These are phyloP conservation scores for Aquanectria penicillioides DNA, from an alignment of 2,329 filamentous ascomycete genomes.

Conservation along the genomic window DNA sequence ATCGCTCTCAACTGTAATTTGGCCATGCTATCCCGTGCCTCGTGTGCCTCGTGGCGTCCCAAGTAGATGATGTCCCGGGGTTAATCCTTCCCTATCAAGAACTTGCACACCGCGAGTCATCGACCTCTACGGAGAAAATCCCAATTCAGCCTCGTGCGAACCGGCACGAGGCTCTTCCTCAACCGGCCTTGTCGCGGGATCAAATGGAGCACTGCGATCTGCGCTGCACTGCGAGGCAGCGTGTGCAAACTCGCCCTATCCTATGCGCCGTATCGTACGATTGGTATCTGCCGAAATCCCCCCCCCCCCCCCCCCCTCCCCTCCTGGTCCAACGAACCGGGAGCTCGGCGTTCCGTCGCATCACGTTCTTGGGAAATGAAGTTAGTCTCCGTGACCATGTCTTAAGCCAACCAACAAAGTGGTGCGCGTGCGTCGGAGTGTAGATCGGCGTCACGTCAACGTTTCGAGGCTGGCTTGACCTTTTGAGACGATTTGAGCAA, in stretches of 20 bases:
- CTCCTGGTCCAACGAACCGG: slow-evolving; percentile 17
- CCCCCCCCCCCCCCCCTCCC: slow-evolving; percentile 20
- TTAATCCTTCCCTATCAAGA: no score
- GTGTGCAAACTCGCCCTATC: slow-evolving; percentile 16
- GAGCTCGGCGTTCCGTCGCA: no score
- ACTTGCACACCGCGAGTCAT: no score
- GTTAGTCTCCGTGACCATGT: slow-evolving; percentile 26
- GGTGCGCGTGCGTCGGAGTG: background rate
- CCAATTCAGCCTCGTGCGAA: no score
- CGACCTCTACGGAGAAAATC: no score
- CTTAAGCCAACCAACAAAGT: slow-evolving; percentile 30
- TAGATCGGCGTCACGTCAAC: slow-evolving; percentile 21
- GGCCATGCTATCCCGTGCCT: slow-evolving; percentile 27
- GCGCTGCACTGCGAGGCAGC: slow-evolving; percentile 24
- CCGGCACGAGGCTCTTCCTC: no score
- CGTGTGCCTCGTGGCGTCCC: background rate
- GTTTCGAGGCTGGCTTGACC: slow-evolving; percentile 21
- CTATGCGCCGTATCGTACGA: slow-evolving; percentile 32
- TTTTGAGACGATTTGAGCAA: background rate
- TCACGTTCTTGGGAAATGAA: slow-evolving; percentile 31
- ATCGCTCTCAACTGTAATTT: slow-evolving; percentile 24
- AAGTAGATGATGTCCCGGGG: no score
- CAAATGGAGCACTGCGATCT: slow-evolving; percentile 28
- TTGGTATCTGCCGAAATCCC: slow-evolving; percentile 20
- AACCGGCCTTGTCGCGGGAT: slow-evolving; percentile 10